These are phyloP conservation scores for Brassica hybrid DNA, from an alignment of 441 rosid species.

Conservation along the genomic window DNA sequence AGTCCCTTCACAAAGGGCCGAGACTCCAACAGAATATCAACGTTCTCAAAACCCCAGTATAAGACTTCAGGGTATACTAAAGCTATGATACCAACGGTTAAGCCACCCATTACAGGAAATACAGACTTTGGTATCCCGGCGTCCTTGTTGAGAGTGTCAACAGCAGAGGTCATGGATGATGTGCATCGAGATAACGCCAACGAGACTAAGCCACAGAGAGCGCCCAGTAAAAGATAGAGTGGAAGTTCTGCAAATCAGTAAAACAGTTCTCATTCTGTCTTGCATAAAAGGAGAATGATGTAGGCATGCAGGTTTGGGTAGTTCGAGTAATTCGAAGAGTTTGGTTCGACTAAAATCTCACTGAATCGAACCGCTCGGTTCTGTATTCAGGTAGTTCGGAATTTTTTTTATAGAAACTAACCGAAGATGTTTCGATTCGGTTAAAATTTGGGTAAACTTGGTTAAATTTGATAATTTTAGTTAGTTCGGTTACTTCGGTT, in stretches of 20 bases:
- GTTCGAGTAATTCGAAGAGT: too few species aligned
- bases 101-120: slow-evolving; percentile 78
- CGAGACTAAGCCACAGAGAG: slow-evolving; percentile 82
- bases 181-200: slow-evolving; percentile 79
- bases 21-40: slow-evolving; percentile 87
- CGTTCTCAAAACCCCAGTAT: slow-evolving; percentile 97
- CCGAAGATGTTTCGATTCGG: too few species aligned
- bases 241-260: slow-evolving; percentile 79
- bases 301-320: too few species aligned
- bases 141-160: slow-evolving; percentile 62
- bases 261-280: slow-evolving; percentile 25
- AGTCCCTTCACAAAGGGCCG: slow-evolving; percentile 83
- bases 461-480: too few species aligned
- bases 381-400: too few species aligned
- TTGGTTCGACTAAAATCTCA: too few species aligned
- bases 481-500: too few species aligned
- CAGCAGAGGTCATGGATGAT: slow-evolving; percentile 59
- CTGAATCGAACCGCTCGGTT: too few species aligned
- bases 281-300: slow-evolving; percentile 6
- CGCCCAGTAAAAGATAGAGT: slow-evolving; percentile 82
- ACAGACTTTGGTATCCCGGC: slow-evolving; percentile 72
- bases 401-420: too few species aligned
- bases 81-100: slow-evolving; percentile 73
- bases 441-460: too few species aligned
- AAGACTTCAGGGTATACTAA: slow-evolving; percentile 89